Conservation (phyloP, 257 asterid genomes). For the Solanum arcanum region DNA sequence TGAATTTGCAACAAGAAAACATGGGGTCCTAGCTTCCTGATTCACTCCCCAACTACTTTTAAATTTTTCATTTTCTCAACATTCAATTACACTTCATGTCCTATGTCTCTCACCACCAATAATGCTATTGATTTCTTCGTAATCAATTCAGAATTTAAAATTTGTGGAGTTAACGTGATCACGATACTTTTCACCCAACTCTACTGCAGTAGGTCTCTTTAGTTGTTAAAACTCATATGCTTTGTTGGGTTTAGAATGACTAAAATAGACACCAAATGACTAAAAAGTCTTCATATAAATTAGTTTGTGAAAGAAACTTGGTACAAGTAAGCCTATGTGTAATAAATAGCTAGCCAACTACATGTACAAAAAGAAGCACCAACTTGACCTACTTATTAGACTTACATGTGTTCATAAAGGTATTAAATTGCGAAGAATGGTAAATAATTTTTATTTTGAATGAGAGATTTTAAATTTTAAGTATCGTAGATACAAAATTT, state of each 20-base stretch:
- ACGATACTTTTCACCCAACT: not conserved
- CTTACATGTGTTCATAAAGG: not conserved
- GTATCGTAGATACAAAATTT: rapidly evolving
- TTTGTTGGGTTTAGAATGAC: not conserved
- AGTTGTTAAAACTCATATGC: not conserved
- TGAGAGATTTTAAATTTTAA: too few species aligned
- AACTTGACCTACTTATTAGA: not conserved
- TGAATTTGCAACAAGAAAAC: not conserved
- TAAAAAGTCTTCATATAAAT: not conserved
- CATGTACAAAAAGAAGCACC: not conserved
- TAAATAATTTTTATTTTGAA: not conserved
- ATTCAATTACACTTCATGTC: not conserved
- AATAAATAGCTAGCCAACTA: not conserved
- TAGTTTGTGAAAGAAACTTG: not conserved
- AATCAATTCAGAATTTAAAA: not conserved
- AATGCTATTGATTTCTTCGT: not conserved
- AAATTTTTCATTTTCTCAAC: not conserved
- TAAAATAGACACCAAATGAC: not conserved
- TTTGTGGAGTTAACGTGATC: not conserved
- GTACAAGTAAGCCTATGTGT: not conserved
- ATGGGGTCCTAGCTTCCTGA: not conserved
- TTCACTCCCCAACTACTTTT: not conserved
- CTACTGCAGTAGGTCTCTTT: not conserved
- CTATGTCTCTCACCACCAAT: not conserved
- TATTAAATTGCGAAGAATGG: not conserved